phyloP scores from a whole-genome alignment of 176 grass and related monocot species.

The Triticum turgidum region DNA sequence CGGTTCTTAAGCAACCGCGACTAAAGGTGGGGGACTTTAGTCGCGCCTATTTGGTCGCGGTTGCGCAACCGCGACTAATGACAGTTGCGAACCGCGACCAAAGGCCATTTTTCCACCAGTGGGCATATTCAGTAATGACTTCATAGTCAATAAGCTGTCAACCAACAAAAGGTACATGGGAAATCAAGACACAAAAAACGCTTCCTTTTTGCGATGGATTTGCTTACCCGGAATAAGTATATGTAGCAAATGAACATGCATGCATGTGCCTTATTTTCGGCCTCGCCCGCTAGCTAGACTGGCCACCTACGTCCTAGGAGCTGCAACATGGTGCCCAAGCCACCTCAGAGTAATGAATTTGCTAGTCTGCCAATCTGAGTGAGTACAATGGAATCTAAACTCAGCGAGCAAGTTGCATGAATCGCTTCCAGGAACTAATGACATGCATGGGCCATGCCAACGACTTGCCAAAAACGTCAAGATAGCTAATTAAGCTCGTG shows the following conservation, averaged over 20 bases:
- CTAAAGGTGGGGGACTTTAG: no score
- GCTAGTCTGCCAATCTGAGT: neutral
- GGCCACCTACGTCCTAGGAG: neutral
- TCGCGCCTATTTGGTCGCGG: no score
- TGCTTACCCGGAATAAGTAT: no score
- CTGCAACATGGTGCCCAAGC: neutral
- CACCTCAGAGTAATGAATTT: neutral
- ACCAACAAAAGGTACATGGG: neutral
- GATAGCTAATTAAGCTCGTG: neutral
- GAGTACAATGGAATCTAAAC: neutral
- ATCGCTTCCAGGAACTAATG: neutral
- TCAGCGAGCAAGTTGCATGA: neutral
- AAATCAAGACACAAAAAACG: neutral
- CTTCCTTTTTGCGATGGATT: no score
- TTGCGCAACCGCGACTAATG: no score
- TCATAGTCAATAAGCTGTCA: neutral
- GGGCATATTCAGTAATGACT: neutral
- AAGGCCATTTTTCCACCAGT: no score
- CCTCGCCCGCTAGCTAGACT: neutral
- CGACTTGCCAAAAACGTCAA: constrained; percentile 42
- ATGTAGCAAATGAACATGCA: neutral
- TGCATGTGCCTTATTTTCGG: neutral
- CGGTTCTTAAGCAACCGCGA: no score
- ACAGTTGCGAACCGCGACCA: no score
- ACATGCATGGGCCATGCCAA: constrained; percentile 1